A percentile compares a stretch with the other conserved stretches of the same genome.
Conservation (phyloP, 768 basidiomycete species). For the Mycena belliarum region DNA sequence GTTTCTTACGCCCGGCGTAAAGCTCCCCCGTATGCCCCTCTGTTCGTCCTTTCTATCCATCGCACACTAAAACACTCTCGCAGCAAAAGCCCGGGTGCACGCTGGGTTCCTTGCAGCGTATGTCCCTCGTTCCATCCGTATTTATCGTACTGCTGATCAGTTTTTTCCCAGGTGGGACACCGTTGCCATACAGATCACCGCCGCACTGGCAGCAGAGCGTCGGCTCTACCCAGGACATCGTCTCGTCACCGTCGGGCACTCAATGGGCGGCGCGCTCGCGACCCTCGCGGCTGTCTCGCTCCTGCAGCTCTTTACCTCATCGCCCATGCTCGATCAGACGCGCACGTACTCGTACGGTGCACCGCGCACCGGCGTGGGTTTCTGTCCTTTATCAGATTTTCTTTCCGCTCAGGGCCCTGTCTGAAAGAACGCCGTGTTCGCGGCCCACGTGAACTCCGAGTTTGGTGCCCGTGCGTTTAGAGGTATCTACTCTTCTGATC, state of each 20-base stretch:
- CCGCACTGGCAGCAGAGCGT: conserved; percentile 38
- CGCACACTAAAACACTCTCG: background rate
- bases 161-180: conserved; percentile 48
- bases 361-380: conserved; percentile 47
- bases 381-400: background rate
- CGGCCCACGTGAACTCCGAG: conserved; percentile 43
- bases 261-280: conserved; percentile 54
- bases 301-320: conserved; percentile 41
- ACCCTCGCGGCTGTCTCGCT: conserved; percentile 48
- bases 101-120: conserved; percentile 52
- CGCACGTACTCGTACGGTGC: conserved; percentile 54
- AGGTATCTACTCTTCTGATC: conserved; percentile 31
- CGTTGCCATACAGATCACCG: conserved; percentile 40
- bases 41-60: background rate
- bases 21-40: conserved; percentile 35
- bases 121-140: conserved; percentile 15
- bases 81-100: conserved; percentile 47
- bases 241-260: conserved; percentile 53
- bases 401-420: background rate
- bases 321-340: conserved; percentile 30
- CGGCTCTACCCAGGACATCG: conserved; percentile 36
- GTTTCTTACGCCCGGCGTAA: conserved; percentile 45
- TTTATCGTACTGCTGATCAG: background rate
- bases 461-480: conserved; percentile 44
- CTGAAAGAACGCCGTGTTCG: conserved; percentile 46